Base-by-base conservation (phyloP, 2,329 filamentous ascomycete genomes). In the Paramyrothecium sp. region DNA sequence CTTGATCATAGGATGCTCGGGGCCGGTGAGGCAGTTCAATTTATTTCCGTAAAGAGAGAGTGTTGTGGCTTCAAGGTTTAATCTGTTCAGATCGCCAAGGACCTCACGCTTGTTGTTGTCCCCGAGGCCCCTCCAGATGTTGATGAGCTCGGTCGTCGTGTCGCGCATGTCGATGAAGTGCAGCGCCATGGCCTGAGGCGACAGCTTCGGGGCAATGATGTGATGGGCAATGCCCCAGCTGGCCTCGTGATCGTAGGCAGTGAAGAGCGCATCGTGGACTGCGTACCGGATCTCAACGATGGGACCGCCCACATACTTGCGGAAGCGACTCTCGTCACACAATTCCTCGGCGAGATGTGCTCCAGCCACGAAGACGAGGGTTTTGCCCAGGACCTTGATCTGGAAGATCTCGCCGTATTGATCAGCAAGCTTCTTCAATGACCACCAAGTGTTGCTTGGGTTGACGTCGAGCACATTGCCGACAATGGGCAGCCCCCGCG, bases 241-340 rank as follows among this genome's bases (percentile, higher is more conserved):
- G 12, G 70, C 60, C 65, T 83, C 80, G 55, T 78, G 41, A 16
- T 81, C 73, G 63, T 71, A 82, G 7, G 81, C 80, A 3, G 81
- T 79, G 69, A 83, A 83, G n/a, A 83, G 74, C 3, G 78, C 63
- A 59, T 81, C 78, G 65, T 83, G 75, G 11, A 82, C 80, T 7
- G 77, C 70, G 26, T 74, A 72, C 21, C 80, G 75, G 56, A 83
- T 83, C 72, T 83, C 78, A 53, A 81, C 75, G 53, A 84, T 73
- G 3, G 81, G 80, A 0, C 80, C 80, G 30, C 79, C 79, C 2
- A 84, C 80, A 59, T 73, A 82, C 63, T 84, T 84, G 56, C 80
- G 78, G 67, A 83, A 84, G 1, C 81, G 76, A 63, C 73, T 77
- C 71, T 83, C 71, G 65, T 84, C 80, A 63, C 80, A 83, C 2